Evolutionary conservation across 768 basidiomycete species (phyloP).

Genomic region (Kwoniella newhampshirensis): DNA sequence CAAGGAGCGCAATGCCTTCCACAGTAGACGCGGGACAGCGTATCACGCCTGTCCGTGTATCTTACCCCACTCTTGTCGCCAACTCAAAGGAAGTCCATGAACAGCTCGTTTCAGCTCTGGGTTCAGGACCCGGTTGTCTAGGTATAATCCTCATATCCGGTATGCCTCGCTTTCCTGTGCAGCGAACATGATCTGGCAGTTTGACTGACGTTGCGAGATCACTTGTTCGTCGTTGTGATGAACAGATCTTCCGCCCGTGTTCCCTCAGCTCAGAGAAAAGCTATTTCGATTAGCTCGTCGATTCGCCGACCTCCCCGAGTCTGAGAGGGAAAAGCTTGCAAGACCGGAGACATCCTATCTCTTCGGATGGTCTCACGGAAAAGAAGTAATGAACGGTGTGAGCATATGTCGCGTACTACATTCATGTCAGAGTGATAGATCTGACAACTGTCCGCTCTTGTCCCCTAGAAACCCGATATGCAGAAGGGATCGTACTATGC

Average conservation of each 20-base stretch:
- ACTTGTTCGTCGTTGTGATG: too few relatives aligned
- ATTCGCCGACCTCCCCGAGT: constrained; percentile 71
- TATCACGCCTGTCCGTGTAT: neutral
- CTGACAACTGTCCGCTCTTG: too few relatives aligned
- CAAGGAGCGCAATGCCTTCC: too few relatives aligned
- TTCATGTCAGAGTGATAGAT: neutral
- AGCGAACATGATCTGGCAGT: neutral
- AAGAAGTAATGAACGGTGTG: constrained; percentile 94
- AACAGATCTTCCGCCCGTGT: constrained; percentile 72
- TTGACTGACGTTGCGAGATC: neutral
- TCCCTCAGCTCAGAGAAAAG: constrained; percentile 64
- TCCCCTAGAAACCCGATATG: constrained; percentile 59
- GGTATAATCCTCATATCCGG: constrained; percentile 48
- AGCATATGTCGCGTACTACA: too few relatives aligned
- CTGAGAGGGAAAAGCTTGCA: constrained; percentile 68
- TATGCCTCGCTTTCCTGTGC: constrained; percentile 10
- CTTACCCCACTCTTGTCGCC: neutral
- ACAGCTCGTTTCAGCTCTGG: constrained; percentile 33
- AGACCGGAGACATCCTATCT: constrained; percentile 73
- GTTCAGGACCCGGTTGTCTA: constrained; percentile 42
- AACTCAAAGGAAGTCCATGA: constrained; percentile 2
- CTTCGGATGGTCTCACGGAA: constrained; percentile 99
- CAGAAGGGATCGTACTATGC: constrained; percentile 95
- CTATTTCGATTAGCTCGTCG: constrained; percentile 72
- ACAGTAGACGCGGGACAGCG: neutral